Conservation (phyloP, 805 yeast genomes). For the Yarrowia bubula region DNA sequence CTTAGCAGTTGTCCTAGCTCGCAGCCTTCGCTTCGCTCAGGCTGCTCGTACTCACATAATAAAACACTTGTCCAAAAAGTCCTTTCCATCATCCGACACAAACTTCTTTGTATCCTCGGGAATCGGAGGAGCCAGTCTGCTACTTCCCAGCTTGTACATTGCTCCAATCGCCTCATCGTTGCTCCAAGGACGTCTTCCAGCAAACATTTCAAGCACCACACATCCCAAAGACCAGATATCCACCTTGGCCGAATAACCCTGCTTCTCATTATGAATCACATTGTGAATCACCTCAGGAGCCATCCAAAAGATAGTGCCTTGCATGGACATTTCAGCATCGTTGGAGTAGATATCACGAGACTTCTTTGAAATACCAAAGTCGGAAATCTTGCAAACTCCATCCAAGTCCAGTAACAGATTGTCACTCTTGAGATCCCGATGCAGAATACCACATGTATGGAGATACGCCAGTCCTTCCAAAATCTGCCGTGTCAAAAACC, state of each 20-base stretch:
- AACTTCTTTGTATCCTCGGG: constrained; percentile 77
- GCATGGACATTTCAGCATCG: constrained; percentile 95
- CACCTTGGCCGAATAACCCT: constrained; percentile 95
- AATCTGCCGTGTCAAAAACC: constrained; percentile 74
- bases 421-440: constrained; percentile 93
- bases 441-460: constrained; percentile 83
- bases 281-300: constrained; percentile 98
- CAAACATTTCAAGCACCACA: constrained; percentile 95
- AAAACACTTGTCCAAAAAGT: constrained; percentile 76
- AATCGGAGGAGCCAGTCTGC: constrained; percentile 90
- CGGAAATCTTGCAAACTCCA: constrained; percentile 93
- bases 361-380: constrained; percentile 91
- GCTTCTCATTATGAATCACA: constrained; percentile 64
- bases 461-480: constrained; percentile 81
- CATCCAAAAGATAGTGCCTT: constrained; percentile 99
- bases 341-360: constrained; percentile 83
- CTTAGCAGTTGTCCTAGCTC: not conserved
- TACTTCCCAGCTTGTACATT: constrained; percentile 79
- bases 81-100: constrained; percentile 63
- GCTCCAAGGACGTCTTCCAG: constrained; percentile 97
- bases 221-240: constrained; percentile 99
- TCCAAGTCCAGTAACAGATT: constrained; percentile 83
- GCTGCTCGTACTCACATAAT: constrained; percentile 31
- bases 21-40: not conserved
- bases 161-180: constrained; percentile 94